Percentiles rank a stretch among this genome's conserved stretches.
Conservation (phyloP, 2,329 filamentous ascomycete genomes). For the Ophiostoma novo-ulmi region DNA sequence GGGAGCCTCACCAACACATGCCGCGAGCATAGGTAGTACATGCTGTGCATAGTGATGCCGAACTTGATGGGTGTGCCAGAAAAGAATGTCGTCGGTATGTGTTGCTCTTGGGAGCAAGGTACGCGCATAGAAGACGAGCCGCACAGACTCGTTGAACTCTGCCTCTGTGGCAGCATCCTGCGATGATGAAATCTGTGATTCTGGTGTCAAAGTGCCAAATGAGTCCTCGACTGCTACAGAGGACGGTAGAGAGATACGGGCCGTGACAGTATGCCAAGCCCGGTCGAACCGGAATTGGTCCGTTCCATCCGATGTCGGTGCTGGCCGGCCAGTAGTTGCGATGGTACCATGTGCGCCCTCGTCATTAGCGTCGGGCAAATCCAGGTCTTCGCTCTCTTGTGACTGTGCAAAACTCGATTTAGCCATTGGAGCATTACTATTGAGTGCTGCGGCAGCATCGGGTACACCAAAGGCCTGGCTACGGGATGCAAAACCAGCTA, state of each 20-base stretch:
- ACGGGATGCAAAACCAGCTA: constrained; percentile 38
- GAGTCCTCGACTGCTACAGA: constrained; percentile 52
- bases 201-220: constrained; percentile 45
- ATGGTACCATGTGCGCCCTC: background rate
- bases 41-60: constrained; percentile 56
- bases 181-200: constrained; percentile 28
- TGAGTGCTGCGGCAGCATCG: constrained; percentile 25
- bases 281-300: constrained; percentile 56
- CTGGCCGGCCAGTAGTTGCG: background rate
- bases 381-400: constrained; percentile 26
- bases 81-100: constrained; percentile 52
- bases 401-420: background rate
- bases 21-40: constrained; percentile 52
- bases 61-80: constrained; percentile 58
- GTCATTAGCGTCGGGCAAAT: constrained; percentile 23
- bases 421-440: background rate
- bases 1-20: constrained; percentile 34
- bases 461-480: constrained; percentile 44
- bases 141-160: constrained; percentile 49
- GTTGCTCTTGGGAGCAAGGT: constrained; percentile 44
- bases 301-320: constrained; percentile 26
- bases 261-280: constrained; percentile 59
- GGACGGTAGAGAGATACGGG: constrained; percentile 51
- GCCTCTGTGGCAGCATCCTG: constrained; percentile 20
- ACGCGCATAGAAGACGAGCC: constrained; percentile 48